Conservation (phyloP, 108 stramenopile species). For the Nannochloropsis salina region DNA sequence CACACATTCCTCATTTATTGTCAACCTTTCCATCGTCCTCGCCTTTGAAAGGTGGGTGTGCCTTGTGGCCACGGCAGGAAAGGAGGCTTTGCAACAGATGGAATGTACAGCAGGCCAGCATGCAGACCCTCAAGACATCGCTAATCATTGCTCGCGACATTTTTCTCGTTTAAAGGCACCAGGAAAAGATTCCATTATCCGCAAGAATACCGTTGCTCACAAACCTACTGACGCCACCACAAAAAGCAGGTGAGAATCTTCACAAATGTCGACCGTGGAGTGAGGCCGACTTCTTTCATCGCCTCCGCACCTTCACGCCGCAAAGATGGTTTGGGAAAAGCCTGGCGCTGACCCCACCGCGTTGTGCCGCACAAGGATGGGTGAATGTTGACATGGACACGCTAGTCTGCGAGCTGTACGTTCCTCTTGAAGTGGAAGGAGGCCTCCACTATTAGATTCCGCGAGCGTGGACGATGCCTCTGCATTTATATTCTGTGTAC, state of each 20-base stretch:
- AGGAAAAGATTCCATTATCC: too few relatives aligned
- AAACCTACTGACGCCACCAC: not conserved
- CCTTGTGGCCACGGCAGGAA: not conserved
- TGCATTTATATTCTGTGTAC: not conserved
- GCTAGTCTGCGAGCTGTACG: not conserved
- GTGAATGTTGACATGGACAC: not conserved
- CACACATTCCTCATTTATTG: not conserved
- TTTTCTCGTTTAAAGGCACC: not conserved
- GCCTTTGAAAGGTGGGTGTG: not conserved
- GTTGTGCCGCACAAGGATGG: conserved; percentile 15
- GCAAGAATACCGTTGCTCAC: not conserved
- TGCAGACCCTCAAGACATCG: not conserved
- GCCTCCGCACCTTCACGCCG: not conserved
- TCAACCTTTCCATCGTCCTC: not conserved
- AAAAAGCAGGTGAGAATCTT: not conserved
- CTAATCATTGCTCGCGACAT: not conserved
- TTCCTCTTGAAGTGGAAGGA: not conserved
- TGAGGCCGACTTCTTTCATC: not conserved
- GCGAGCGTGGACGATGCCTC: too few relatives aligned
- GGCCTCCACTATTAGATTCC: not conserved
- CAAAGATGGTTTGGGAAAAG: not conserved
- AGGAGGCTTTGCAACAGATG: not conserved
- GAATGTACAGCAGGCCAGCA: not conserved
- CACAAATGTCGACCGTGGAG: not conserved
- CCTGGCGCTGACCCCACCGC: not conserved